A percentile compares a stretch with the other conserved stretches of the same genome.
phyloP scores from a whole-genome alignment of 2,329 filamentous ascomycete species.

The Fusarium keratoplasticum region DNA sequence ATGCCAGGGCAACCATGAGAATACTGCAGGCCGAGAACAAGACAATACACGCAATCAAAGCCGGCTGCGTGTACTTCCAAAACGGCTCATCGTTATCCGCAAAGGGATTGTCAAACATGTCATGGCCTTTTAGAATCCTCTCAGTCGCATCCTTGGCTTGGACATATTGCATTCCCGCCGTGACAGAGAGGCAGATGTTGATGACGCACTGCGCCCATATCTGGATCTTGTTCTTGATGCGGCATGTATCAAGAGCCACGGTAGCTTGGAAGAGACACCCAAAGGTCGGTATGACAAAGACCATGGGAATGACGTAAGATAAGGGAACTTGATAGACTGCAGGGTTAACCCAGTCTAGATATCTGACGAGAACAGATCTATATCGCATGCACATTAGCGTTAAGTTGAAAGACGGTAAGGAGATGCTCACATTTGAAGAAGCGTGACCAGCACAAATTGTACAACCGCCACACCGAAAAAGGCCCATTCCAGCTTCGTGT shows the following conservation, averaged over 20 bases:
- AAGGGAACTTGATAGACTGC: background rate
- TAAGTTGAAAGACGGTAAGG: background rate
- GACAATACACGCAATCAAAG: background rate
- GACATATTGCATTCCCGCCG: background rate
- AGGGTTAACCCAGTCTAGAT: background rate
- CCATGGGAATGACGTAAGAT: background rate
- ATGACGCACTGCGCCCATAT: constrained; percentile 1
- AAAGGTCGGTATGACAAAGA: background rate
- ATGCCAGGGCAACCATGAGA: background rate
- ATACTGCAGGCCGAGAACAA: background rate
- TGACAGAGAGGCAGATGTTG: background rate
- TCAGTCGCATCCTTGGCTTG: background rate
- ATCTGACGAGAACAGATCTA: background rate
- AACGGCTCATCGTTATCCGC: background rate
- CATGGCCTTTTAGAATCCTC: background rate
- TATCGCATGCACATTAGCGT: background rate
- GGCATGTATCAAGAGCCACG: background rate
- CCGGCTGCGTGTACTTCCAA: background rate
- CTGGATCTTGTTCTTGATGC: background rate
- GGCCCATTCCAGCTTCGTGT: background rate
- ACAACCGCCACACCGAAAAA: background rate
- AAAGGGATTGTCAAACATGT: background rate
- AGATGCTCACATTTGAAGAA: background rate
- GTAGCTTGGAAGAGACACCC: background rate
- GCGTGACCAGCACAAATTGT: background rate